Base-by-base conservation (phyloP, 306 rosid genomes). In the Trifolium dubium region DNA sequence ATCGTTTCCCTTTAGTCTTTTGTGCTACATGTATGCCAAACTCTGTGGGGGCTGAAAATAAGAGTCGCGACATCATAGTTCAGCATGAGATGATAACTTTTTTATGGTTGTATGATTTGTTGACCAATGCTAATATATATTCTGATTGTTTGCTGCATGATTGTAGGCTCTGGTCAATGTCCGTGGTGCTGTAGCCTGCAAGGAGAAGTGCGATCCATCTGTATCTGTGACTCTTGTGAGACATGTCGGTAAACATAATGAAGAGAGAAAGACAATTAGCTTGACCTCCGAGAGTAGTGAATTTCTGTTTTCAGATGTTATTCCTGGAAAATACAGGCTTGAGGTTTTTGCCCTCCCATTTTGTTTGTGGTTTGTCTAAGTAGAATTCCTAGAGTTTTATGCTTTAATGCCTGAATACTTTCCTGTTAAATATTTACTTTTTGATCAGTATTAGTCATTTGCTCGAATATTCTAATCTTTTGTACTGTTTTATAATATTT, bases 291-390 rank as follows among this genome's bases (percentile, higher is more conserved):
- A 82, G 73, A 90, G 89, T 75, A 66, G 76, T 71, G 88, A 86
- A 73, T 94, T 88, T 80, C 74, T 63, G 80, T 89, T 94, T 81
- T 73, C 86, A 35, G 82, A 87, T 47, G 83, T 92, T 80, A 60
- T 94, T 77, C 98, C 99, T 73, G 99, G 99, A 85, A 88, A 94
- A 74, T 90, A 92, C 90, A 88, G 85, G 80, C 81, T 92, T 40
- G 95, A 90, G 98, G 99, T 94, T 80, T 94, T 80, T 77, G 83
- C 41, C 58, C 46, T 34, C 61, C 69, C 60, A 53, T 72, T 63
- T 59, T 71, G 50, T 64, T 67, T 32, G 58, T 31, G 41, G 46
- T 71, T 67, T 49, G 64, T 63, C 63, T 10, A 10, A 69, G 30
- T 47, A 23, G 46, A 71, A 64, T 29, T 71, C 17, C 63, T 72